phyloP scores from a whole-genome alignment of 139 green algal species.

The Closterium sp. region DNA sequence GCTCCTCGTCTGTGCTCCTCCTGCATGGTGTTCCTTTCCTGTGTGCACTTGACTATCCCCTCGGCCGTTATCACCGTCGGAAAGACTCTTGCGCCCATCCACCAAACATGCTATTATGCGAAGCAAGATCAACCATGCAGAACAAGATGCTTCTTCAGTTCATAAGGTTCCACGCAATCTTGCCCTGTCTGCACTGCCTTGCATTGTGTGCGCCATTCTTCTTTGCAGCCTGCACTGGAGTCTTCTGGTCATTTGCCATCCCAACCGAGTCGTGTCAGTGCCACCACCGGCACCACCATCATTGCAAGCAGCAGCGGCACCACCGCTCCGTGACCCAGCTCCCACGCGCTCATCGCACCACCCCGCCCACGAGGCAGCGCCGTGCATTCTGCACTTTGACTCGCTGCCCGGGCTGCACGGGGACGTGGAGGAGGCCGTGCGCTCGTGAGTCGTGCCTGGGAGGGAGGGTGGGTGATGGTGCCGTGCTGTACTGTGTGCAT shows the following conservation, averaged over 20 bases:
- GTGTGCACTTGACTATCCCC: no score
- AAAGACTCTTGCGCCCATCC: no score
- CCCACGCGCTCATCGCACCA: no score
- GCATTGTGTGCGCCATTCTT: background rate
- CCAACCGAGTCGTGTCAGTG: background rate
- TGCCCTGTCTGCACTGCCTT: background rate
- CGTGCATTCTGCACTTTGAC: background rate
- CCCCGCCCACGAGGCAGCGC: background rate
- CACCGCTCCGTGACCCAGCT: no score
- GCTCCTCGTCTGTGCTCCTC: no score
- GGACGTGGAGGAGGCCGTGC: background rate
- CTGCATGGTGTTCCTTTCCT: no score
- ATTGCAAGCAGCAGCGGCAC: background rate
- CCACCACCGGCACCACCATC: background rate
- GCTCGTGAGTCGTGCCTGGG: background rate
- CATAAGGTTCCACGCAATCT: no score
- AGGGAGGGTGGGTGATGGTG: background rate
- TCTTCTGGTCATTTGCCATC: background rate
- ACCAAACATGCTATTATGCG: no score
- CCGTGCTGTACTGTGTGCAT: no score
- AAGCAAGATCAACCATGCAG: no score
- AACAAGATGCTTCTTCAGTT: no score
- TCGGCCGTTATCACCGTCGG: no score
- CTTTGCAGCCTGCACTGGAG: background rate
- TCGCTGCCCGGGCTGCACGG: background rate